A percentile compares a stretch with the other conserved stretches of the same genome.
Evolutionary conservation across 2,329 filamentous ascomycete genomes (phyloP).

Genomic region (Ceratocystis colombiana): DNA sequence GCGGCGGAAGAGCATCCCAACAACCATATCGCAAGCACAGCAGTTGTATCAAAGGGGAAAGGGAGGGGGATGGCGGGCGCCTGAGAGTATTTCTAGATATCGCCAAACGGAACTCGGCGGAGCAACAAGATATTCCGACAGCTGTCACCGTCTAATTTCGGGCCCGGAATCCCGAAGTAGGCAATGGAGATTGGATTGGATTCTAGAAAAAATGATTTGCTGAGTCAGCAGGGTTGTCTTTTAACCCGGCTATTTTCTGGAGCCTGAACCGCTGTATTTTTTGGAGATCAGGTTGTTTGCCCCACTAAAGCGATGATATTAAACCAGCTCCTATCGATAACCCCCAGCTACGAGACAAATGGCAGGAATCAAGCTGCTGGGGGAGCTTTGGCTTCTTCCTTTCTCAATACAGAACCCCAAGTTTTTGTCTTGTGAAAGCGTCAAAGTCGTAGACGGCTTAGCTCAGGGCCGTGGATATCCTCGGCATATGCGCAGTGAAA

Average conservation of each 20-base stretch:
- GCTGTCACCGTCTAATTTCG: background rate
- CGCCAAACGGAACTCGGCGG: background rate
- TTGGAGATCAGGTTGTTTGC: background rate
- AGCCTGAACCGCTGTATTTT: background rate
- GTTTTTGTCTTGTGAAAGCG: slow-evolving; percentile 15
- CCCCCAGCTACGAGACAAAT: background rate
- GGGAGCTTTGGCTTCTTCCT: slow-evolving; percentile 1
- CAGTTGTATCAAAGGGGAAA: background rate
- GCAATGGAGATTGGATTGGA: background rate
- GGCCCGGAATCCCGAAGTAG: slow-evolving; percentile 1
- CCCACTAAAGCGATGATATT: background rate
- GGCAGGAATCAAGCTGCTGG: slow-evolving; percentile 6
- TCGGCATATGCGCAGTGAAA: slow-evolving; percentile 26
- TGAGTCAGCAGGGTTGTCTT: slow-evolving; percentile 7
- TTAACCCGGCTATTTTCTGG: slow-evolving; percentile 5
- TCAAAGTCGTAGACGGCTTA: background rate
- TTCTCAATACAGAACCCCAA: slow-evolving; percentile 10
- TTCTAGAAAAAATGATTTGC: background rate
- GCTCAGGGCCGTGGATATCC: slow-evolving; percentile 28
- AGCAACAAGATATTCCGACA: slow-evolving; percentile 3
- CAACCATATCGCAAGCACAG: slow-evolving; percentile 12
- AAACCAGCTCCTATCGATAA: background rate
- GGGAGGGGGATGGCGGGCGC: background rate
- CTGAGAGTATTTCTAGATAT: background rate
- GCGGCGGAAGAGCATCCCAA: slow-evolving; percentile 23